Evolutionary conservation across 331 rosid genomes (phyloP).

Genomic region (Pyracantha coccinea): DNA sequence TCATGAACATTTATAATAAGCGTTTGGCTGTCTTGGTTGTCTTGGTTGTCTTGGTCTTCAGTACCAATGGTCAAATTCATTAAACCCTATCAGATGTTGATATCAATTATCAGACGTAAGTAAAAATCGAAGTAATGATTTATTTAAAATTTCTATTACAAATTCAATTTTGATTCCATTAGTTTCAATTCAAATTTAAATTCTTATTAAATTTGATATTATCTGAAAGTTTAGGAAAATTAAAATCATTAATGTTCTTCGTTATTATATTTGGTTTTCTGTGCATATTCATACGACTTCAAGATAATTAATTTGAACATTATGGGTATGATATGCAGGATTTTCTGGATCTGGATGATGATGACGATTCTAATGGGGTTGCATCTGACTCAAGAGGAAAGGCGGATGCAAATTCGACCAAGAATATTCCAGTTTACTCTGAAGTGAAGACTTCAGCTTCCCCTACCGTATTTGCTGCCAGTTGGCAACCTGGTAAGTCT

Average conservation of each 20-base stretch:
- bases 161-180: background rate
- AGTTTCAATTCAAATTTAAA: background rate
- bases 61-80: background rate
- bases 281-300: background rate
- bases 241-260: background rate
- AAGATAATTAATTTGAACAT: background rate
- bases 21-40: background rate
- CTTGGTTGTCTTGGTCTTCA: background rate
- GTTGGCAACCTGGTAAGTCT: slow-evolving; percentile 51
- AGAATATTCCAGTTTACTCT: slow-evolving; percentile 24
- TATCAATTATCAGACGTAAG: background rate
- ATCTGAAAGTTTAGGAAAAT: background rate
- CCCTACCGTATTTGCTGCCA: slow-evolving; percentile 27
- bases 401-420: slow-evolving; percentile 14
- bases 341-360: slow-evolving; percentile 72
- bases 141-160: background rate
- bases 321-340: slow-evolving; percentile 33
- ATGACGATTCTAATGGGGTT: slow-evolving; percentile 4
- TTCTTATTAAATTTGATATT: background rate
- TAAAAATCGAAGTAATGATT: background rate
- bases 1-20: background rate
- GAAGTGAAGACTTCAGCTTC: slow-evolving; percentile 24
- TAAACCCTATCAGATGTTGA: background rate
- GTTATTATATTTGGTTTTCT: background rate
- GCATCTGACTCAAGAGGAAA: background rate